Conservation (phyloP, 768 basidiomycete genomes). For the Suillus cothurnatus region DNA sequence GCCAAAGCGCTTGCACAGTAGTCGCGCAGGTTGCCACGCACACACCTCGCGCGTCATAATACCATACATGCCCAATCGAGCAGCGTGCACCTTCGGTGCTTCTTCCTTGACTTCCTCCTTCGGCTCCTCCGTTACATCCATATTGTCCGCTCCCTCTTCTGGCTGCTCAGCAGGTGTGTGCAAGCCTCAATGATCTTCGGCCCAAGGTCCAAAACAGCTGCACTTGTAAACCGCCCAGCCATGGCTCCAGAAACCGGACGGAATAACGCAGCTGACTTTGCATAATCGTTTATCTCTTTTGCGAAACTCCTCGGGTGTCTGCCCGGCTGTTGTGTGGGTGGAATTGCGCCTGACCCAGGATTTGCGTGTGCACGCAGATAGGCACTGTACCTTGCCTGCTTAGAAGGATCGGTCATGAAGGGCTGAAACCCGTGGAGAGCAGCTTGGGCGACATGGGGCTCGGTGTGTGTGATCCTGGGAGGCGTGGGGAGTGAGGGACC, state of each 20-base stretch:
- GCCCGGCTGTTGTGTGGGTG: constrained; percentile 57
- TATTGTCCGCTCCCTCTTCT: constrained; percentile 46
- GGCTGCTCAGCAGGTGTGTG: constrained; percentile 53
- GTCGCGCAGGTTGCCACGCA: constrained; percentile 78
- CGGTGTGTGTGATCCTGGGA: constrained; percentile 58
- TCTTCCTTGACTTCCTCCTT: constrained; percentile 53
- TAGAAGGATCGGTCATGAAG: constrained; percentile 71
- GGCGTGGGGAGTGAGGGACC: constrained; percentile 34
- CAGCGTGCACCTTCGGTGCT: constrained; percentile 80
- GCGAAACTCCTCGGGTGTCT: constrained; percentile 73
- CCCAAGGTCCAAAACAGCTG: constrained; percentile 67
- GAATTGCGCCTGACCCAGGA: constrained; percentile 42
- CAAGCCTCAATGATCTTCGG: constrained; percentile 64
- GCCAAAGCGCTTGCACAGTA: constrained; percentile 93
- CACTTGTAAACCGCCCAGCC: constrained; percentile 91
- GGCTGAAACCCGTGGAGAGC: constrained; percentile 91
- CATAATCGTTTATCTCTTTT: constrained; percentile 84
- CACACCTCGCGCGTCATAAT: constrained; percentile 74
- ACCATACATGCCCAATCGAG: constrained; percentile 88
- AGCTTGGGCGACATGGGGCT: constrained; percentile 81
- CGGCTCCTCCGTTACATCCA: constrained; percentile 39
- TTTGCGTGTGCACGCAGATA: constrained; percentile 78
- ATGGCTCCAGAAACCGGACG: constrained; percentile 91
- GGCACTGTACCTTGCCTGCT: constrained; percentile 83
- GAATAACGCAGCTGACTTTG: constrained; percentile 86